Evolutionary conservation across 371 early-diverging fungal species (phyloP), one percentile per base, ranked within the genome.

Genomic region (Blakeslea trispora): DNA sequence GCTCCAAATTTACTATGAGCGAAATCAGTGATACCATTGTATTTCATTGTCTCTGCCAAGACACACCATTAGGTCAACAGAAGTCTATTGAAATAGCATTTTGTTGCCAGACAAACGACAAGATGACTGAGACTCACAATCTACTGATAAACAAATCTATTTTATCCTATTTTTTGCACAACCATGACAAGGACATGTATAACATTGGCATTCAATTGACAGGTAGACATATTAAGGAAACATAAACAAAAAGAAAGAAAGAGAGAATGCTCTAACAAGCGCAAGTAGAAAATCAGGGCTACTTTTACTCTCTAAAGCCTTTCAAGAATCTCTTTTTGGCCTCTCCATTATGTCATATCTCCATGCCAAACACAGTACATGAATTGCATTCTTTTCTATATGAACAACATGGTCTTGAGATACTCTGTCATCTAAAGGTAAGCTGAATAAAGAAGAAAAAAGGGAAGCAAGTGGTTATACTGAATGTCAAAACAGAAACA

Each of bases 41-140:
- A n/a, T 55, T 55, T 15, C 56, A 55, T 3, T 55, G 56, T 19
- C 48, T 47, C 0, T 17, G 31, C 4, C 56, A 55, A 18, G 34
- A 41, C 9, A 32, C 28, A 5, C 3, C n/a, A 17, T 43, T 7
- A 15, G 24, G 53, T 21, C 19, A 31, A 15, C 53, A 53, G 13
- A 22, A 53, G 15, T 43, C 23, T 0, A n/a, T 53, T 4, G 53
- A 53, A 13, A 44, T 53, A 6, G 24, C 53, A 5, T 6, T 22
- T 0, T 53, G 53, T 18, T 28, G 4, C 18, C 53, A 0, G 18
- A 44, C 44, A 44, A 44, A 53, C 18, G 2, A 13, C 9, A 19
- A 19, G 9, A 44, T 3, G 44, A 53, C 14, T 43, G 8, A 28
- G 18, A 4, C 9, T 11, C 31, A 9, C 13, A 49, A 34, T 0